Conservation (phyloP, 139 green algal genomes). For the Chlorella vulgaris region DNA sequence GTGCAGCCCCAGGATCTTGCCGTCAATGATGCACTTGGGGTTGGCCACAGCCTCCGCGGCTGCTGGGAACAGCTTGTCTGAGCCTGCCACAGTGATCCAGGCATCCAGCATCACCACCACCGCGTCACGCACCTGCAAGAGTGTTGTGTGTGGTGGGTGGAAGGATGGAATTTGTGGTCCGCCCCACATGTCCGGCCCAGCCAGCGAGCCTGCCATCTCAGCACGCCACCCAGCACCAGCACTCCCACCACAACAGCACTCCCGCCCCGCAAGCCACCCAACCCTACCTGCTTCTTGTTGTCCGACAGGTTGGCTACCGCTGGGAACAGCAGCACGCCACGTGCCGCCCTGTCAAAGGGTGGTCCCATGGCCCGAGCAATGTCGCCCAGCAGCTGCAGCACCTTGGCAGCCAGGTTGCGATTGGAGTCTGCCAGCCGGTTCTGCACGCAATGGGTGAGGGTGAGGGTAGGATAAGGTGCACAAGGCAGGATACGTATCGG, state of each 20-base stretch:
- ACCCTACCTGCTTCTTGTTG: conserved; percentile 81
- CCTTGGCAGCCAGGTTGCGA: conserved; percentile 85
- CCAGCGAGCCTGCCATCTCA: too few species aligned
- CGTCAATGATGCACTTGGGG: conserved; percentile 75
- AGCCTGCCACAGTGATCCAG: conserved; percentile 62
- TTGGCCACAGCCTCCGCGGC: conserved; percentile 59
- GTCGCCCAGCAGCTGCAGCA: conserved; percentile 74
- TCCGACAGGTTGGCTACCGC: conserved; percentile 84
- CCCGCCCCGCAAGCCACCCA: not conserved
- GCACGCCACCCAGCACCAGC: not conserved
- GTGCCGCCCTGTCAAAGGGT: conserved; percentile 63
- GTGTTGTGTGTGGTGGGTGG: not conserved
- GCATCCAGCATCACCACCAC: conserved; percentile 82
- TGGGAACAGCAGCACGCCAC: conserved; percentile 56
- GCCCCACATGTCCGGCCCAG: too few species aligned
- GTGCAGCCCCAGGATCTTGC: conserved; percentile 64
- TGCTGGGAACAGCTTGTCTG: conserved; percentile 60
- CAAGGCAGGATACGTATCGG: too few species aligned
- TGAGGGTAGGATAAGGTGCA: not conserved
- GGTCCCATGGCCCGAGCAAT: conserved; percentile 87
- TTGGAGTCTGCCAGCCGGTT: conserved; percentile 89
- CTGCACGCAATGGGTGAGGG: conserved; percentile 40
- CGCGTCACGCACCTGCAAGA: conserved; percentile 75
- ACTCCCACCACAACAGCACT: not conserved
- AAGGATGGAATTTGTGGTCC: too few species aligned